Evolutionary conservation across 1,284 basidiomycete genomes (phyloP), one percentile per base, ranked within the genome.

Genomic region (Exobasidium cylindrosporum): DNA sequence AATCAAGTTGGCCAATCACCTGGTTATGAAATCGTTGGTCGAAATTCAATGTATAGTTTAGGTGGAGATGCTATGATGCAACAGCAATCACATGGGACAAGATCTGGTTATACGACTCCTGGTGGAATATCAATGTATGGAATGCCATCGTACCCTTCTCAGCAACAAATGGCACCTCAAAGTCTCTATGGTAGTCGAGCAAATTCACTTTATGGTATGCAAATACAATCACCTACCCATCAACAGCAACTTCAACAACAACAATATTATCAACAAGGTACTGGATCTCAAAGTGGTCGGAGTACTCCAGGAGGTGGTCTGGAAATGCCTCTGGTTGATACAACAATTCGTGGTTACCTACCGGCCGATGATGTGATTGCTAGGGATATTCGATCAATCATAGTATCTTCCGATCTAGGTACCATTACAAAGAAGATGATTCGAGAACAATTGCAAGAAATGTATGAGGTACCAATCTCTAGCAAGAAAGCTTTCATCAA

Each of bases 401-500:
- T 78, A 35, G 72, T 72, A 5, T 61, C 69, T 24, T 62, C 65
- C 10, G 76, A 78, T 54, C 62, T 78, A 46, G 66, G 69, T 1
- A 74, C 74, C 4, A 55, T 77, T 17, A 76, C 75, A 26, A 77
- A 74, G 58, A 75, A 75, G 32, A 68, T 69, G 61, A 49, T 78
- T 50, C 59, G 76, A 5, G 67, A 59, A 24, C 74, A 72, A 62
- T 55, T 78, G 23, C 68, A 74, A 53, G 59, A 61, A 6, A 65
- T 65, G 58, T 78, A 78, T 55, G 67, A 63, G 2, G 67, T 63
- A 11, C 56, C 70, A 24, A 70, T 78, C 57, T 69, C 69, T 7
- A 40, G 54, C 10, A 78, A 77, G 60, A 78, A 78, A 58, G 64
- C 69, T 6, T 77, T 74, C 46, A 65, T 78, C 62, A 78, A 77